Conservation (phyloP, 129 eudicot species). For the Oenanthe sinensis region DNA sequence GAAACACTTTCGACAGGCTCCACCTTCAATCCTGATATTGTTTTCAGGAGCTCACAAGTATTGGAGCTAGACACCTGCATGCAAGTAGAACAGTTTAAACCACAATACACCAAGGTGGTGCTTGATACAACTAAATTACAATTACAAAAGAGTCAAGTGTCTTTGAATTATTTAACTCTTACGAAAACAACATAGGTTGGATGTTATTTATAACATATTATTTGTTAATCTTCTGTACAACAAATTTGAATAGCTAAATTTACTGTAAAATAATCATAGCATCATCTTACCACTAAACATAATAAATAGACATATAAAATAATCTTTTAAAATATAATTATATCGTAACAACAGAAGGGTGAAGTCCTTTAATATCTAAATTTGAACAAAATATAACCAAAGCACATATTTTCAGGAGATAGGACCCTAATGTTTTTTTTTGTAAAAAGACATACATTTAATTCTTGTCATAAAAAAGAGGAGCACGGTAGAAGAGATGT, state of each 20-base stretch:
- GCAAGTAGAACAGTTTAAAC: conserved; percentile 8
- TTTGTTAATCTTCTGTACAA: neutral
- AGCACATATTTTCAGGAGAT: too few relatives aligned
- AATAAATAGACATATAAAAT: neutral
- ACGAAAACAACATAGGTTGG: neutral
- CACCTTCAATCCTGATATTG: conserved; percentile 84
- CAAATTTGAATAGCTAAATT: neutral
- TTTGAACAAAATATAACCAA: too few relatives aligned
- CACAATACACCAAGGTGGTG: neutral
- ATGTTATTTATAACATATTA: neutral
- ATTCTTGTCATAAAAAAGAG: neutral
- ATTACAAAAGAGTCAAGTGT: neutral
- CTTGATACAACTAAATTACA: neutral
- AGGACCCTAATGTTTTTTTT: too few relatives aligned
- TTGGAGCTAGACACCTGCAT: conserved; percentile 81
- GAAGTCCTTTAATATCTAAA: too few relatives aligned
- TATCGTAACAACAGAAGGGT: too few relatives aligned
- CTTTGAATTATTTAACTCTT: neutral
- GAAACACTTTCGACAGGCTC: conserved; percentile 89
- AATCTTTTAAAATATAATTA: too few relatives aligned
- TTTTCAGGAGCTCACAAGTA: conserved; percentile 79
- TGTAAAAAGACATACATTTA: neutral
- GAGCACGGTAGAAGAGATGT: neutral
- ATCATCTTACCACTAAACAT: neutral
- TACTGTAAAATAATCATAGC: neutral